These are phyloP conservation scores for Cyclaneusma minus DNA, from an alignment of 2,329 filamentous ascomycete species.

Conservation along the genomic window DNA sequence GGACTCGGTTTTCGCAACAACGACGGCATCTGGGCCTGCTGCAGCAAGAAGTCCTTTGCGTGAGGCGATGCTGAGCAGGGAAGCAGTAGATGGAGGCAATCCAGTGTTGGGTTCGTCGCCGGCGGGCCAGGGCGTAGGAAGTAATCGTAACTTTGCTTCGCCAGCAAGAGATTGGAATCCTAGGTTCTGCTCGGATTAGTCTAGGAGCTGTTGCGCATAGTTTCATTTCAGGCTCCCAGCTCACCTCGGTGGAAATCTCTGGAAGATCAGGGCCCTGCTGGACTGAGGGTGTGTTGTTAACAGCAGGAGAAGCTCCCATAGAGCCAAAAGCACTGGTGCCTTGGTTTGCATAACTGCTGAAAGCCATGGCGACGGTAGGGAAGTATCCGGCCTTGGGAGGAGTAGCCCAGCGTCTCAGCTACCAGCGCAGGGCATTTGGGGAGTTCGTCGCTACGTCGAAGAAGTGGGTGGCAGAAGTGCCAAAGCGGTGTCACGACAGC, in stretches of 20 bases:
- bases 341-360: slow-evolving; percentile 39
- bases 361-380: slow-evolving; percentile 43
- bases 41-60: slow-evolving; percentile 71
- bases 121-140: slow-evolving; percentile 63
- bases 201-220: too few species aligned
- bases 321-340: slow-evolving; percentile 26
- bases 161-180: slow-evolving; percentile 70
- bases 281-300: slow-evolving; percentile 15
- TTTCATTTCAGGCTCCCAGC: slow-evolving; percentile 9
- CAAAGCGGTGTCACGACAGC: too few species aligned
- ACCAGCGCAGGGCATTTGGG: slow-evolving; percentile 13
- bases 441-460: slow-evolving; percentile 3
- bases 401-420: slow-evolving; percentile 18
- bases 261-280: slow-evolving; percentile 49
- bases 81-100: slow-evolving; percentile 64
- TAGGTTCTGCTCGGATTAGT: slow-evolving; percentile 34
- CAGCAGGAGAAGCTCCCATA: slow-evolving; percentile 23
- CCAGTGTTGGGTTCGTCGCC: slow-evolving; percentile 31
- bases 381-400: slow-evolving; percentile 20
- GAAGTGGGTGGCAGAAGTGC: too few species aligned
- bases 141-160: slow-evolving; percentile 64
- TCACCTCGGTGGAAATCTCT: slow-evolving; percentile 70
- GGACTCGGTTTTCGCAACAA: slow-evolving; percentile 61
- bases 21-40: slow-evolving; percentile 65
- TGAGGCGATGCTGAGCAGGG: slow-evolving; percentile 71